Base-by-base conservation (phyloP, 148 eudicot species). In the Rhododendron henanense region DNA sequence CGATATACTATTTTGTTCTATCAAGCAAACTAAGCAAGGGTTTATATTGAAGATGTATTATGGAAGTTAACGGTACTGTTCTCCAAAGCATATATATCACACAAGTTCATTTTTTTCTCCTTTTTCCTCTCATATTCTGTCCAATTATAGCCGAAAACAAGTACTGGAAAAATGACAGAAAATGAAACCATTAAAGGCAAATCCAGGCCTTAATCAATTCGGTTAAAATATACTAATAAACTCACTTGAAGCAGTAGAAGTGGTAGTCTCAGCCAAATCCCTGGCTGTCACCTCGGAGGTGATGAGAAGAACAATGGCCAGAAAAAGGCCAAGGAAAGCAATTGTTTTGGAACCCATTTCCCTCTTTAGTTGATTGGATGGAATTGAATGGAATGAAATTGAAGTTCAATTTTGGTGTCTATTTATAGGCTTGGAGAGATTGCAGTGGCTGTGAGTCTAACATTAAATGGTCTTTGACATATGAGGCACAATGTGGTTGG, bases 341-440 rank as follows among this genome's bases (percentile, higher is more conserved):
- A 88, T 15, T 28, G 44, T 39, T 69, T 81, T 88, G 50, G 90
- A 88, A 71, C 69, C 88, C 90, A 88, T 88, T 78, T 83, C 51
- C 5, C 6, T 39, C 69, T 61, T 61, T 23, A 21, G 25, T 61
- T 23, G 28, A 61, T 61, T 21, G 69, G 10, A 15, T 15, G 21
- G 4, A 0, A 16, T 63, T 9, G 71, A 9, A 8, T 8, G 48
- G 48, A 41, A 41, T 41, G 44, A 51, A 2, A 14, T 61, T 61
- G 67, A 7, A 21, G 57, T 14, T 51, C 57, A 13, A 14, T 51
- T 51, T 13, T 13, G 18, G 3, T 51, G 16, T 51, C 57, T 51
- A 51, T 51, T 51, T 51, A 51, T 14, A 51, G 65, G 7, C n/a
- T 6, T 6, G 15, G 57, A 2, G 57, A 14, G 57, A 14, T 14